A percentile compares a stretch with the other conserved stretches of the same genome.
These are phyloP conservation scores for Fusarium bulbicola DNA, from an alignment of 2,329 filamentous ascomycete species.

Conservation along the genomic window DNA sequence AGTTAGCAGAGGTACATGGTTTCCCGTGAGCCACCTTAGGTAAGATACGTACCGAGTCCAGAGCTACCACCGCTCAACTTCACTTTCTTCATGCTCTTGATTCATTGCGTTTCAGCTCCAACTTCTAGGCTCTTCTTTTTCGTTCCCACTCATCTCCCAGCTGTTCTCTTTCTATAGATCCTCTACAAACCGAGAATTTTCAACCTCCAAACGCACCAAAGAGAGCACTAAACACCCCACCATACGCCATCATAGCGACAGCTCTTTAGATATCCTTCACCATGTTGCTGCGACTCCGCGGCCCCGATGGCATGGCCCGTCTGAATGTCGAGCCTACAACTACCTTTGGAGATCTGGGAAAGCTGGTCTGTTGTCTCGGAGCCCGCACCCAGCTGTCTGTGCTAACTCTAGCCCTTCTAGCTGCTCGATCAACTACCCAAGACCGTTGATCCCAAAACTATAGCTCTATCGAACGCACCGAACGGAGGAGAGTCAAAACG, in stretches of 20 bases:
- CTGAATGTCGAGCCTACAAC: constrained; percentile 79
- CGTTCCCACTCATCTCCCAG: not conserved
- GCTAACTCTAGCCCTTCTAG: constrained; percentile 48
- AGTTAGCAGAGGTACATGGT: not conserved
- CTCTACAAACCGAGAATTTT: not conserved
- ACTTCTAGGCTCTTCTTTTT: constrained; percentile 11
- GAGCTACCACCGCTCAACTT: constrained; percentile 9
- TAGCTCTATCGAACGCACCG: constrained; percentile 70
- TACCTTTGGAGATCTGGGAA: constrained; percentile 72
- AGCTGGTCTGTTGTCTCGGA: constrained; percentile 54
- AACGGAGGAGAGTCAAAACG: constrained; percentile 66
- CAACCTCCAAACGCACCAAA: not conserved
- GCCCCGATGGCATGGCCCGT: constrained; percentile 92
- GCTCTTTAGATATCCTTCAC: constrained; percentile 35
- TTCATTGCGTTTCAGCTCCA: constrained; percentile 35
- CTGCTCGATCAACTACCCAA: constrained; percentile 67
- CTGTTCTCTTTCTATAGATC: not conserved
- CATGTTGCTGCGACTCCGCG: constrained; percentile 88
- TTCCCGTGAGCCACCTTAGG: constrained; percentile 5
- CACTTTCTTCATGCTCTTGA: constrained; percentile 15
- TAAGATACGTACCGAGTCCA: constrained; percentile 19
- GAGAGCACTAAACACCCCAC: constrained; percentile 21
- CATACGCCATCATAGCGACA: constrained; percentile 11
- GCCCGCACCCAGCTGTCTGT: not conserved
- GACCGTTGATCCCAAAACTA: constrained; percentile 67